Percentiles rank a stretch among this genome's conserved stretches.
Conservation (phyloP, 257 asterid species). For the Perilla frutescens region DNA sequence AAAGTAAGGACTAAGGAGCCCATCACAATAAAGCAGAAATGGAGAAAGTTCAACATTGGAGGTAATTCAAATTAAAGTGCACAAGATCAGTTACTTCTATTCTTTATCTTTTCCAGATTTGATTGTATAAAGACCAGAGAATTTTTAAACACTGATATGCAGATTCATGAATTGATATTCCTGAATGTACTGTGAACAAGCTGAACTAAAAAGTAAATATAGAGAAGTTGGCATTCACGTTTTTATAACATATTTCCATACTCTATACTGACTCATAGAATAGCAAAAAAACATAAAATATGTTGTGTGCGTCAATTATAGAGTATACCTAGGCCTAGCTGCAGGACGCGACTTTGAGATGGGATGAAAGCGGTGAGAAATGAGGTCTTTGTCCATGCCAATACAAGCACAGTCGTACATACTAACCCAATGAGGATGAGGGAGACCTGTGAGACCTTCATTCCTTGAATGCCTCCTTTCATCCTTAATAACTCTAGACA, state of each 20-base stretch:
- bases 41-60: background rate
- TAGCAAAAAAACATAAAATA: conserved; percentile 4
- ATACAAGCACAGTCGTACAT: conserved; percentile 66
- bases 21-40: conserved; percentile 15
- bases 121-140: background rate
- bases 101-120: background rate
- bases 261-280: background rate
- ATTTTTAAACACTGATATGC: conserved; percentile 21
- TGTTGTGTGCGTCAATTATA: conserved; percentile 6
- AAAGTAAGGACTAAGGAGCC: conserved; percentile 24
- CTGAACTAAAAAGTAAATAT: conserved; percentile 14
- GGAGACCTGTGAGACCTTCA: conserved; percentile 78
- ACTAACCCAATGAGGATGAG: conserved; percentile 77
- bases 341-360: conserved; percentile 49
- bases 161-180: conserved; percentile 11
- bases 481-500: conserved; percentile 55
- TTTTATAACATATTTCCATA: conserved; percentile 6
- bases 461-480: conserved; percentile 83
- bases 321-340: conserved; percentile 66
- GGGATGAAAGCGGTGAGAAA: conserved; percentile 66
- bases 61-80: background rate
- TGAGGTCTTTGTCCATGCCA: conserved; percentile 75
- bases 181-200: background rate
- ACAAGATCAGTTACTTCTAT: conserved; percentile 10
- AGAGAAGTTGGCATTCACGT: conserved; percentile 7